Evolutionary conservation across 768 basidiomycete species (phyloP).

Genomic region (Russula sp.): DNA sequence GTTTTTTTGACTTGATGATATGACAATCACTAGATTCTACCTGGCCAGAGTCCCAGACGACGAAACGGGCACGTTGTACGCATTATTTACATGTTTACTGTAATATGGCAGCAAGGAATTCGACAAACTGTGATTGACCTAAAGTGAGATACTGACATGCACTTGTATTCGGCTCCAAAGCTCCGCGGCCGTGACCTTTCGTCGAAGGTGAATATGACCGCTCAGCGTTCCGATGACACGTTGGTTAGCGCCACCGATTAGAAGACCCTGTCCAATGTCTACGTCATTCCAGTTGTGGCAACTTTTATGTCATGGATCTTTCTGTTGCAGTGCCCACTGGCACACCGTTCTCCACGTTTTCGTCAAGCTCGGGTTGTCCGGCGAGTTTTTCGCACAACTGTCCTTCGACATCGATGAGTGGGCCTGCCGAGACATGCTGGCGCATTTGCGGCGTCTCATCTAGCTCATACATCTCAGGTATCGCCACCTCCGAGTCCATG

Average conservation of each 20-base stretch:
- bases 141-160: too few relatives aligned
- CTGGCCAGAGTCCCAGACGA: too few relatives aligned
- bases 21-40: too few relatives aligned
- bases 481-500: too few relatives aligned
- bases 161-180: conserved; percentile 41
- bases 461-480: background rate
- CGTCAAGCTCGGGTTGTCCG: background rate
- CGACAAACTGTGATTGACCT: too few relatives aligned
- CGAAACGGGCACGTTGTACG: too few relatives aligned
- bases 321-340: background rate
- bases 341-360: background rate
- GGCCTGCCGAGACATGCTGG: background rate
- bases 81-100: too few relatives aligned
- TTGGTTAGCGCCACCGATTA: conserved; percentile 44
- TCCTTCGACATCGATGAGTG: background rate
- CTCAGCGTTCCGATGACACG: conserved; percentile 39
- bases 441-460: background rate
- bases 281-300: too few relatives aligned
- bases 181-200: conserved; percentile 74
- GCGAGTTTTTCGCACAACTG: background rate
- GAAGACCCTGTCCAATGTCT: conserved; percentile 37
- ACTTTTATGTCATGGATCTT: background rate
- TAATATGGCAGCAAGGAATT: too few relatives aligned
- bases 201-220: conserved; percentile 64
- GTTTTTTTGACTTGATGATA: too few relatives aligned